phyloP scores from a whole-genome alignment of 345 rosid genomes.

The rapeseed (Brassica napus) region Da-Ae NC_063438.1:1658501-1659000 shows the following conservation, averaged over 20 bases:
- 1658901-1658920: neutral
- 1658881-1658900: constrained; percentile 30
- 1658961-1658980: neutral
- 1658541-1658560: neutral
- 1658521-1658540: neutral
- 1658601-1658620: constrained; percentile 10
- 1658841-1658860: neutral
- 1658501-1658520: constrained; percentile 5
- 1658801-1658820: neutral
- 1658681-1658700: constrained; percentile 61
- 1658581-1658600: constrained; percentile 7
- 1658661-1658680: constrained; percentile 49
- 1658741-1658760: constrained; percentile 39
- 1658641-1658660: neutral
- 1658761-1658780: constrained; percentile 46
- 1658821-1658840: constrained; percentile 27
- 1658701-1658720: constrained; percentile 68
- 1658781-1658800: constrained; percentile 44
- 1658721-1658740: constrained; percentile 34
- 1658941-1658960: constrained; percentile 7
- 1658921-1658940: neutral
- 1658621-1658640: neutral
- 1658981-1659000: neutral
- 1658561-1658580: neutral
- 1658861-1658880: constrained; percentile 36